Evolutionary conservation across 352 stramenopile species (phyloP).

Genomic region (Pythium brachiatum): DNA sequence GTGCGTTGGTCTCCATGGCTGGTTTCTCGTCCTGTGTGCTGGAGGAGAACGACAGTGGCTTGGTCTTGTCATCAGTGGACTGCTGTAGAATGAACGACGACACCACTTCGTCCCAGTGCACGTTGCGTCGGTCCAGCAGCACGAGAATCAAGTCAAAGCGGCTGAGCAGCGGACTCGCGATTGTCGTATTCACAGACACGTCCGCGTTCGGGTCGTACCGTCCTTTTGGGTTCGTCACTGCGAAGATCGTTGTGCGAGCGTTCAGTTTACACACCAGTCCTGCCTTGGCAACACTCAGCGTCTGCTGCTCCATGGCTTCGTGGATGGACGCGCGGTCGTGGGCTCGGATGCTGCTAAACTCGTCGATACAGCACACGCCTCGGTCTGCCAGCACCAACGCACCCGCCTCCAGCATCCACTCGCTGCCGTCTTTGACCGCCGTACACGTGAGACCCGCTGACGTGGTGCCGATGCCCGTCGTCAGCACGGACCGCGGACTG

Average conservation of each 20-base stretch:
- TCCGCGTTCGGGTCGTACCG: conserved; percentile 83
- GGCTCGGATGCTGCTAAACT: conserved; percentile 95
- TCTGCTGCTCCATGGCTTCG: conserved; percentile 99
- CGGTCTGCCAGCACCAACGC: conserved; percentile 90
- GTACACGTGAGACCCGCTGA: conserved; percentile 96
- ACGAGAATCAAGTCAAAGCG: conserved; percentile 98
- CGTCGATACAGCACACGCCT: conserved; percentile 97
- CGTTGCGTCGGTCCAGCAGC: conserved; percentile 88
- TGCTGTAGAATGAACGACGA: conserved; percentile 94
- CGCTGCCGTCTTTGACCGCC: conserved; percentile 92
- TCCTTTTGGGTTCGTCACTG: conserved; percentile 94
- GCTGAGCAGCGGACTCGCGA: conserved; percentile 94
- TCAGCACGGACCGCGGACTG: conserved; percentile 93
- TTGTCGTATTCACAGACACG: conserved; percentile 94
- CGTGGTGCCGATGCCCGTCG: conserved; percentile 95
- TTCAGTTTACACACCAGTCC: conserved; percentile 97
- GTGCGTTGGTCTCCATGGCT: conserved; percentile 12
- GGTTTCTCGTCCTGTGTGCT: conserved; percentile 20
- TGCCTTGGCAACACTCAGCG: conserved; percentile 95
- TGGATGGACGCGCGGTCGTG: conserved; percentile 94
- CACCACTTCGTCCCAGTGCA: conserved; percentile 92
- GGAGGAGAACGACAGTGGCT: conserved; percentile 14
- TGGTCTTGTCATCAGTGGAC: conserved; percentile 35
- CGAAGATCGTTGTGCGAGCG: conserved; percentile 93
- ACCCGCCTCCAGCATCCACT: conserved; percentile 97